Evolutionary conservation across 768 basidiomycete species (phyloP).

Genomic region (Mrakia hoshinonis): DNA sequence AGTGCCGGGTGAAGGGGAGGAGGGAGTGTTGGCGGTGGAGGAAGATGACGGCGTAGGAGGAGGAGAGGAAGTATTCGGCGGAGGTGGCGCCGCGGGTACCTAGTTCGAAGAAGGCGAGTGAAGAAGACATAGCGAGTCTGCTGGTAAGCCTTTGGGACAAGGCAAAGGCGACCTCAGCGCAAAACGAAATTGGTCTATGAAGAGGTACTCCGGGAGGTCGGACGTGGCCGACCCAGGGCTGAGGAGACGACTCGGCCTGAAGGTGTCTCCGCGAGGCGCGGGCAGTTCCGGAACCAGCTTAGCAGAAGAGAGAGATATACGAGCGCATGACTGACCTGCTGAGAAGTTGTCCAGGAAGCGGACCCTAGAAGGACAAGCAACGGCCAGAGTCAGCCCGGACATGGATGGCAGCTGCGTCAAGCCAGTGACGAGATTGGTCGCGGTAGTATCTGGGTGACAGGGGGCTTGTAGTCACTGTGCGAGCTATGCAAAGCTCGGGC

Average conservation of each 20-base stretch:
- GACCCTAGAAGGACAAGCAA: slow-evolving; percentile 53
- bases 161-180: neutral
- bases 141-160: neutral
- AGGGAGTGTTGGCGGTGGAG: slow-evolving; percentile 97
- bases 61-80: slow-evolving; percentile 91
- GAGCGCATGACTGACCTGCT: slow-evolving; percentile 55
- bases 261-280: no score
- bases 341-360: slow-evolving; percentile 98
- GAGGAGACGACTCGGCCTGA: no score
- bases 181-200: neutral
- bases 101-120: slow-evolving; percentile 37
- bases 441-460: no score
- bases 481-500: no score
- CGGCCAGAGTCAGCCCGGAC: slow-evolving; percentile 34
- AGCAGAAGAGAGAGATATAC: neutral
- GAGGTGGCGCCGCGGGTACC: slow-evolving; percentile 96
- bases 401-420: no score
- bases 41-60: slow-evolving; percentile 89
- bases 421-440: neutral
- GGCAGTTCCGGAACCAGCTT: slow-evolving; percentile 81
- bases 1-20: slow-evolving; percentile 93
- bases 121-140: neutral
- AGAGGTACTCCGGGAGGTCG: neutral
- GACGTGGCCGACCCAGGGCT: neutral
- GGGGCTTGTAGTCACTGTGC: no score